Conservation (phyloP, 2,329 filamentous ascomycete species). For the Cordyceps fumosorosea region DNA sequence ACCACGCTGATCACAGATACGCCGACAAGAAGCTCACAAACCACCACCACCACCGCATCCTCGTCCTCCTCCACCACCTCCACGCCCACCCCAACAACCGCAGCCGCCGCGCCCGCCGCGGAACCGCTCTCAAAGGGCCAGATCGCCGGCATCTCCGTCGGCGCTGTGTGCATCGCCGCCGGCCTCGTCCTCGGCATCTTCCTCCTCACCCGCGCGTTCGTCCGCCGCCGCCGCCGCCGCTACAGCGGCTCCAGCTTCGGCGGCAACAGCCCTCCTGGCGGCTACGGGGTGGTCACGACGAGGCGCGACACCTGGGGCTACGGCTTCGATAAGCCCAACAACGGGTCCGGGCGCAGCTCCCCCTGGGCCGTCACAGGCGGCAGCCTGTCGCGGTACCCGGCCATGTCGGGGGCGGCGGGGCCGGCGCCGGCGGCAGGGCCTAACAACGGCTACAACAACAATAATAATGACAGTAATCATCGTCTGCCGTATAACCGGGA, state of each 20-base stretch:
- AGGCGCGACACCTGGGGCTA: constrained; percentile 32
- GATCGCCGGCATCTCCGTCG: constrained; percentile 53
- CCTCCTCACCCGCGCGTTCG: constrained; percentile 32
- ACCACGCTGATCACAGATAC: constrained; percentile 7
- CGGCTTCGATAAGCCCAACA: constrained; percentile 20
- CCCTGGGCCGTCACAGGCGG: constrained; percentile 25
- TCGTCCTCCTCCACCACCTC: constrained; percentile 12
- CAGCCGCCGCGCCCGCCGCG: constrained; percentile 10
- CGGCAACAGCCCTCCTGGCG: background rate
- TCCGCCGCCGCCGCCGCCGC: constrained; percentile 31
- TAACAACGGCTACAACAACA: no score
- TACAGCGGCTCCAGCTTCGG: constrained; percentile 30
- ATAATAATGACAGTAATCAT: background rate
- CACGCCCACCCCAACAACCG: constrained; percentile 14
- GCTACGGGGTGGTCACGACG: background rate
- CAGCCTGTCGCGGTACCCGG: constrained; percentile 2
- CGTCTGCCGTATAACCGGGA: constrained; percentile 20
- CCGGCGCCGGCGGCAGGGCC: background rate
- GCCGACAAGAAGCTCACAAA: background rate
- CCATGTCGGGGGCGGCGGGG: background rate
- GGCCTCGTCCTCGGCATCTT: constrained; percentile 43
- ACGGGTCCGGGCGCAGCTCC: constrained; percentile 12
- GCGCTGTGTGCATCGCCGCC: constrained; percentile 39
- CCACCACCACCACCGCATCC: background rate
- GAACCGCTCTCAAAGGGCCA: constrained; percentile 33